phyloP scores from a whole-genome alignment of 78 protist species.

The Dictyostelium intermedium region DNA sequence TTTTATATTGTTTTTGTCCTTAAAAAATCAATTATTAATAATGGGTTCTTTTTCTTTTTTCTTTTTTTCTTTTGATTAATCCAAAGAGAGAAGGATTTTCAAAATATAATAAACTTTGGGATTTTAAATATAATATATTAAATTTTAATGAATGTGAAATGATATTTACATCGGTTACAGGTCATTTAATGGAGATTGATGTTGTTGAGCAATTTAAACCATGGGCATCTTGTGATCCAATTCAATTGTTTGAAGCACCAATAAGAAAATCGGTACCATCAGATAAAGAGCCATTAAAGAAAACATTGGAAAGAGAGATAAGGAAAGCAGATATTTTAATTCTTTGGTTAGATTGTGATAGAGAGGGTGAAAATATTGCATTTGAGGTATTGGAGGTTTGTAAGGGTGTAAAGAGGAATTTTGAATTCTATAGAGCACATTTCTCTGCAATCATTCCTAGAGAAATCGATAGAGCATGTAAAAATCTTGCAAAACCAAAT shows the following conservation, averaged over 20 bases:
- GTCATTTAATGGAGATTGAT: conserved; percentile 92
- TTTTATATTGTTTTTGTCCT: neutral
- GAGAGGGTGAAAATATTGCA: conserved; percentile 97
- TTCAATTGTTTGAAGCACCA: conserved; percentile 89
- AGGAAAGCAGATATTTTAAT: conserved; percentile 64
- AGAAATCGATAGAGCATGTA: conserved; percentile 63
- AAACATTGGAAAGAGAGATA: conserved; percentile 49
- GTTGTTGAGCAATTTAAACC: conserved; percentile 62
- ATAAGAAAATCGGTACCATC: conserved; percentile 35
- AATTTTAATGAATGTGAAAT: conserved; percentile 46
- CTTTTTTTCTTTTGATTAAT: too few relatives aligned
- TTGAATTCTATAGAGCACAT: conserved; percentile 89
- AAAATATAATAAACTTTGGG: conserved; percentile 75
- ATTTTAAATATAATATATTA: conserved; percentile 36
- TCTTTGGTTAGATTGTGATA: conserved; percentile 98
- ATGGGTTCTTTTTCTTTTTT: neutral
- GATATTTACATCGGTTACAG: conserved; percentile 94
- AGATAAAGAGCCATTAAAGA: neutral
- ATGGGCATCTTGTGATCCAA: conserved; percentile 84
- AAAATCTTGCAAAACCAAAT: conserved; percentile 84
- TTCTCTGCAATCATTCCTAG: conserved; percentile 91
- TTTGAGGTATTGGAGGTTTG: conserved; percentile 92
- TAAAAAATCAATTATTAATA: neutral
- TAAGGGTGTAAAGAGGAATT: conserved; percentile 44
- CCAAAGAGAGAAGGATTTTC: conserved; percentile 73